Percentiles rank a stretch among this genome's conserved stretches.
Conservation (phyloP, 306 rosid genomes). For the Glycine soja region DNA sequence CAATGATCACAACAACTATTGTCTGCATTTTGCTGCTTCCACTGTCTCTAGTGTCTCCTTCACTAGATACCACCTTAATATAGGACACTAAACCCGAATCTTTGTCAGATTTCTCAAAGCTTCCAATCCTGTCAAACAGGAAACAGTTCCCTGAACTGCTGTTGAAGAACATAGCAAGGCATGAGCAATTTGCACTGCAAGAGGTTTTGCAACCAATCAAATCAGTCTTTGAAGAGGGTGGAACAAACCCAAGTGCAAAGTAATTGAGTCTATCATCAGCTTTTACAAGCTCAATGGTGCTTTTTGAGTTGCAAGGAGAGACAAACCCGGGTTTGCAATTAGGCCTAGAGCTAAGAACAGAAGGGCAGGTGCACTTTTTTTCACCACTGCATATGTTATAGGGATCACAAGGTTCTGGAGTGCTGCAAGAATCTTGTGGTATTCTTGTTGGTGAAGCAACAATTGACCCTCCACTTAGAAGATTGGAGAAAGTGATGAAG, state of each 20-base stretch:
- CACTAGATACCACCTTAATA: conserved; percentile 27
- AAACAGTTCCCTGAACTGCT: conserved; percentile 63
- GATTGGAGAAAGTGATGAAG: conserved; percentile 54
- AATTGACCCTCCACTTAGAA: conserved; percentile 43
- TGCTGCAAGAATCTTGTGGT: conserved; percentile 65
- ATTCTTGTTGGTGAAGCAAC: conserved; percentile 46
- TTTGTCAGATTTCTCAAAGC: conserved; percentile 33
- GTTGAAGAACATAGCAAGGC: conserved; percentile 71
- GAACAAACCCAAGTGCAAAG: conserved; percentile 65
- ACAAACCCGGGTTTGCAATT: conserved; percentile 59
- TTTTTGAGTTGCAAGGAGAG: conserved; percentile 55
- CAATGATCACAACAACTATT: conserved; percentile 43
- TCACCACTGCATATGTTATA: conserved; percentile 57
- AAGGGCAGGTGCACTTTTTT: conserved; percentile 69
- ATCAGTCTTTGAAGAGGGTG: conserved; percentile 60
- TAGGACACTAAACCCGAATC: conserved; percentile 44
- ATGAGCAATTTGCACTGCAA: conserved; percentile 67
- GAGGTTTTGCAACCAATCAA: conserved; percentile 62
- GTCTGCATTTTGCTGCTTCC: conserved; percentile 42
- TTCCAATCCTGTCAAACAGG: conserved; percentile 51
- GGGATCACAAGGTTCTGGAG: conserved; percentile 71
- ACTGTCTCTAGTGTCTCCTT: conserved; percentile 42
- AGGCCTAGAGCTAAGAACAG: conserved; percentile 62
- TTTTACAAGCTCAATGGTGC: conserved; percentile 50
- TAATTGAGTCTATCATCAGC: conserved; percentile 57